These are phyloP conservation scores for Rauvolfia tetraphylla DNA, from an alignment of 257 asterid species.

Conservation along the genomic window DNA sequence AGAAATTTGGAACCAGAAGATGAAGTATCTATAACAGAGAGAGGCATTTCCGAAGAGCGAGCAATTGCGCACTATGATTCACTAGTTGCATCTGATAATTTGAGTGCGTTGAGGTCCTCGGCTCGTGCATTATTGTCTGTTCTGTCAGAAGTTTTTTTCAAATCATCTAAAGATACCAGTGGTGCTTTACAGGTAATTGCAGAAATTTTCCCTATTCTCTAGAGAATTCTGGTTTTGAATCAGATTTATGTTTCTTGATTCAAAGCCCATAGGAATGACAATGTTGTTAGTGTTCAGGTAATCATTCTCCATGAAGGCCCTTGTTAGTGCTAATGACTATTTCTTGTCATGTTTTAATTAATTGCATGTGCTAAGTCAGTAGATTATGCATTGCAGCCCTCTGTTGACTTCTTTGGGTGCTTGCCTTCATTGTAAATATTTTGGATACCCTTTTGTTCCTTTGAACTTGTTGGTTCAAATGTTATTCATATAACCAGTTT, in stretches of 20 bases:
- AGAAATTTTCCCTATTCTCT: not conserved
- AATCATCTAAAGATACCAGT: conserved; percentile 59
- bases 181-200: conserved; percentile 66
- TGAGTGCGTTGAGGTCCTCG: conserved; percentile 56
- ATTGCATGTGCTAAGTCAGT: not conserved
- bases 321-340: not conserved
- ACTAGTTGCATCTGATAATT: conserved; percentile 56
- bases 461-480: not conserved
- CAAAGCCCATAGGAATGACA: not conserved
- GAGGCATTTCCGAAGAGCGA: conserved; percentile 44
- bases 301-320: not conserved
- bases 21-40: conserved; percentile 29
- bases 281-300: not conserved
- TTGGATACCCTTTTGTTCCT: not conserved
- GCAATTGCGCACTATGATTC: conserved; percentile 53
- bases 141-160: conserved; percentile 50
- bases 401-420: not conserved
- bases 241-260: not conserved
- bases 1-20: conserved; percentile 51
- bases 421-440: not conserved
- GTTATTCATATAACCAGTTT: not conserved
- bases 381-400: not conserved
- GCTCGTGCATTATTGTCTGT: conserved; percentile 49
- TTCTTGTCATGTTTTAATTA: not conserved
- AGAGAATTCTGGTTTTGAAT: no score